Evolutionary conservation across 257 asterid species (phyloP).

Genomic region (Solanum ossicruentum): DNA sequence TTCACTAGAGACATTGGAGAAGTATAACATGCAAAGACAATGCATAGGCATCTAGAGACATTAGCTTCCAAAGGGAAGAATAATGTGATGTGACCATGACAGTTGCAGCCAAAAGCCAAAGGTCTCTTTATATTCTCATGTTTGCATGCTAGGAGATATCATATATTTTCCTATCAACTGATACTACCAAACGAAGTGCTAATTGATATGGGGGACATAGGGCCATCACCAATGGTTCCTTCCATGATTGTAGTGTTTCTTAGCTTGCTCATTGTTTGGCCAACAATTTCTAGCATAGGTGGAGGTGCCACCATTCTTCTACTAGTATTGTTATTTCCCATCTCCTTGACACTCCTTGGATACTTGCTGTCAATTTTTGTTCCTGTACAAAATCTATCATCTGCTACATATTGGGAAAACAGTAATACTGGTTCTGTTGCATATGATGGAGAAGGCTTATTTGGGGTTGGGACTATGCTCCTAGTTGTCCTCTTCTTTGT

Average conservation of each 20-base stretch:
- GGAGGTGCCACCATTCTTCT: neutral
- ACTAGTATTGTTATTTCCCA: conserved; percentile 1
- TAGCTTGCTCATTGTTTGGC: conserved; percentile 2
- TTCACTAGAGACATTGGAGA: neutral
- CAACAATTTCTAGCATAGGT: neutral
- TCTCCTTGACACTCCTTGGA: neutral
- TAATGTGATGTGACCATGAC: neutral
- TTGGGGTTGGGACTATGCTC: conserved; percentile 5
- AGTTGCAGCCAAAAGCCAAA: neutral
- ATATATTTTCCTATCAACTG: neutral
- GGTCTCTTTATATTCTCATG: neutral
- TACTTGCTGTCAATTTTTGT: neutral
- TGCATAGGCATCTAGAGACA: neutral
- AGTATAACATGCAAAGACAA: neutral
- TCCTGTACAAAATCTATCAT: neutral
- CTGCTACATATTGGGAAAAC: neutral
- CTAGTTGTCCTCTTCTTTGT: conserved; percentile 2
- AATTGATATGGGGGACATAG: neutral
- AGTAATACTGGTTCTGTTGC: neutral
- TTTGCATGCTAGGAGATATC: neutral
- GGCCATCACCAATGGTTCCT: conserved; percentile 21
- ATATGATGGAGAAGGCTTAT: conserved; percentile 6
- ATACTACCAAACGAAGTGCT: neutral
- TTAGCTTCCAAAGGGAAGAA: neutral
- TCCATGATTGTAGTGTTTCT: conserved; percentile 6